A percentile compares a stretch with the other conserved stretches of the same genome.
These are phyloP conservation scores for Nepenthes alata DNA, from an alignment of 179 eudicot genomes.

Conservation along the genomic window DNA sequence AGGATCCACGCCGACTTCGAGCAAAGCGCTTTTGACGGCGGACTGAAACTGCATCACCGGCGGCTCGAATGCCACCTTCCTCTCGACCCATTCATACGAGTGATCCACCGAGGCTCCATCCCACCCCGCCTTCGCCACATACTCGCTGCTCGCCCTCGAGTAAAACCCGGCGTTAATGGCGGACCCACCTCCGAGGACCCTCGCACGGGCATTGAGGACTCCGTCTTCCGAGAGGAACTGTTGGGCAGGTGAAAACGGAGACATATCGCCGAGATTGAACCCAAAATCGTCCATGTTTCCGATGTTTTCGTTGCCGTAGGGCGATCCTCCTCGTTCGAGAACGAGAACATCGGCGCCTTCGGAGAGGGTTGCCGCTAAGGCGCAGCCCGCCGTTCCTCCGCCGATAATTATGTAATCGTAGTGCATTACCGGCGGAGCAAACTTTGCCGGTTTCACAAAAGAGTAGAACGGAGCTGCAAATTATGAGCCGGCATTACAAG, in stretches of 20 bases:
- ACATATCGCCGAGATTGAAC: conserved; percentile 21
- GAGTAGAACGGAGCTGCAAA: conserved; percentile 59
- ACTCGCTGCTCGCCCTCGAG: conserved; percentile 49
- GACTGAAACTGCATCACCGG: conserved; percentile 55
- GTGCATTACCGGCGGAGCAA: conserved; percentile 36
- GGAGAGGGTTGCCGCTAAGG: conserved; percentile 69
- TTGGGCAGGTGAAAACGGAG: conserved; percentile 62
- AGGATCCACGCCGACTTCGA: conserved; percentile 57
- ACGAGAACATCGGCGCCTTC: conserved; percentile 36
- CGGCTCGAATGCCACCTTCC: conserved; percentile 51
- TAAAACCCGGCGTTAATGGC: conserved; percentile 85
- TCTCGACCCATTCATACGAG: conserved; percentile 76
- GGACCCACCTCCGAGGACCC: conserved; percentile 83
- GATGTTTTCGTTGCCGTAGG: conserved; percentile 65
- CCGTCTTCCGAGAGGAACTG: conserved; percentile 67
- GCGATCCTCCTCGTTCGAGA: conserved; percentile 85
- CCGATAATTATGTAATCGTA: conserved; percentile 74
- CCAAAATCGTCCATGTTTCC: conserved; percentile 28
- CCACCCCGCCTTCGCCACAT: conserved; percentile 44
- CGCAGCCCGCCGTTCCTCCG: conserved; percentile 78
- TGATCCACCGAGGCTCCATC: conserved; percentile 40
- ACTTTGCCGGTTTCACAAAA: conserved; percentile 52
- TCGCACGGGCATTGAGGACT: conserved; percentile 64
- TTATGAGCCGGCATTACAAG: not conserved
- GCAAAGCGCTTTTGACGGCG: conserved; percentile 63